A percentile compares a stretch with the other conserved stretches of the same genome.
phyloP scores from a whole-genome alignment of 495 filamentous ascomycete genomes.

The Lasiosphaeriaceae sp. region DNA sequence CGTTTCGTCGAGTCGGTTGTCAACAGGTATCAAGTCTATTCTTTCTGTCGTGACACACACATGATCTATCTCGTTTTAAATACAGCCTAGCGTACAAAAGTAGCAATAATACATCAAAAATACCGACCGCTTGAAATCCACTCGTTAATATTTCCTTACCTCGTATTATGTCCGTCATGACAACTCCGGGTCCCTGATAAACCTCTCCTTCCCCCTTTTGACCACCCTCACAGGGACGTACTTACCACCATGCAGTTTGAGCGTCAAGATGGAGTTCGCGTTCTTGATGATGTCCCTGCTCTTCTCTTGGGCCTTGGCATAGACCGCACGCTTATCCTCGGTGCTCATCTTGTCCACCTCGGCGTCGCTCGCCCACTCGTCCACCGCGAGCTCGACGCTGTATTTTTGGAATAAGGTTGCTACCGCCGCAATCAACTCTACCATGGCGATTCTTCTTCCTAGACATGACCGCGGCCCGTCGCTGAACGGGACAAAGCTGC shows the following conservation, averaged over 20 bases:
- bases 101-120: too few species aligned
- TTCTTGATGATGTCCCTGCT: constrained; percentile 41
- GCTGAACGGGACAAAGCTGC: constrained; percentile 68
- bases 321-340: constrained; percentile 46
- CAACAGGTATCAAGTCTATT: too few species aligned
- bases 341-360: constrained; percentile 52
- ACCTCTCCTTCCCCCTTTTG: constrained; percentile 58
- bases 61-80: too few species aligned
- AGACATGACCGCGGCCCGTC: constrained; percentile 68
- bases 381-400: constrained; percentile 62
- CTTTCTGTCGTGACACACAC: too few species aligned
- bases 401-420: constrained; percentile 61
- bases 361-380: constrained; percentile 57
- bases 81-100: too few species aligned
- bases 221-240: constrained; percentile 60
- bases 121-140: too few species aligned
- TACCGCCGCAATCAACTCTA: constrained; percentile 67
- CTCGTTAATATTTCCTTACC: too few species aligned
- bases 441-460: constrained; percentile 70
- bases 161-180: not conserved
- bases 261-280: constrained; percentile 55
- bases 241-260: constrained; percentile 54
- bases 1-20: too few species aligned
- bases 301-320: constrained; percentile 50
- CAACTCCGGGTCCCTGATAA: constrained; percentile 39